These are phyloP conservation scores for Dalbergia oliveri DNA, from an alignment of 306 rosid species.

Conservation along the genomic window DNA sequence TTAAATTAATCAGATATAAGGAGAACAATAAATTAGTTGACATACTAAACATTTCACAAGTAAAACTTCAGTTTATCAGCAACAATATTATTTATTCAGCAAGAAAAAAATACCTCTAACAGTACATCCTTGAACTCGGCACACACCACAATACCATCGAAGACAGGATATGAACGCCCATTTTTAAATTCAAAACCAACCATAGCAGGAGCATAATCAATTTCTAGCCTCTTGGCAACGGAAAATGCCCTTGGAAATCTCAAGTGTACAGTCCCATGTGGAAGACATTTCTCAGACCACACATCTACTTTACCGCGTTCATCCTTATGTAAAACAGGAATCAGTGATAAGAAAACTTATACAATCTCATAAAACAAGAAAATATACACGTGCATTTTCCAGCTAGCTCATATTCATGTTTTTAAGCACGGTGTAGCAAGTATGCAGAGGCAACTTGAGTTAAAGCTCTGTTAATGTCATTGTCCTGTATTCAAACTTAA, in stretches of 20 bases:
- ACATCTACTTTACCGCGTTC: conserved; percentile 94
- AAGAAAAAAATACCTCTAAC: conserved; percentile 66
- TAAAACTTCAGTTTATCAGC: conserved; percentile 11
- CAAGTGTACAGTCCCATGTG: conserved; percentile 91
- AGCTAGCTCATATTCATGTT: conserved; percentile 29
- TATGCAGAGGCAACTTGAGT: conserved; percentile 11
- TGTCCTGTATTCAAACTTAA: background rate
- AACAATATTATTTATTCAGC: conserved; percentile 2
- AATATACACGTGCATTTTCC: background rate
- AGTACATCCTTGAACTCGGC: conserved; percentile 84
- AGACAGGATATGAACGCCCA: conserved; percentile 85
- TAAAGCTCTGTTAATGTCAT: conserved; percentile 26
- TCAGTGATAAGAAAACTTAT: conserved; percentile 44
- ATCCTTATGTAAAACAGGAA: conserved; percentile 59
- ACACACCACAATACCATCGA: conserved; percentile 93
- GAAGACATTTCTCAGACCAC: conserved; percentile 99
- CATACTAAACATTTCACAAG: conserved; percentile 32
- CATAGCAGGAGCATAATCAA: conserved; percentile 96
- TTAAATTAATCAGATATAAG: conserved; percentile 15
- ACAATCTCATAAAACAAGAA: conserved; percentile 35
- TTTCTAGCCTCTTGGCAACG: conserved; percentile 85
- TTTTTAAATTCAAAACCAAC: conserved; percentile 92
- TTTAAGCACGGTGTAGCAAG: conserved; percentile 22
- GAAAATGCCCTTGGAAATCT: conserved; percentile 75
- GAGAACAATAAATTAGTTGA: conserved; percentile 23